Base-by-base conservation (phyloP, 495 filamentous ascomycete species). In the Staphylotrichum longicolle region DNA sequence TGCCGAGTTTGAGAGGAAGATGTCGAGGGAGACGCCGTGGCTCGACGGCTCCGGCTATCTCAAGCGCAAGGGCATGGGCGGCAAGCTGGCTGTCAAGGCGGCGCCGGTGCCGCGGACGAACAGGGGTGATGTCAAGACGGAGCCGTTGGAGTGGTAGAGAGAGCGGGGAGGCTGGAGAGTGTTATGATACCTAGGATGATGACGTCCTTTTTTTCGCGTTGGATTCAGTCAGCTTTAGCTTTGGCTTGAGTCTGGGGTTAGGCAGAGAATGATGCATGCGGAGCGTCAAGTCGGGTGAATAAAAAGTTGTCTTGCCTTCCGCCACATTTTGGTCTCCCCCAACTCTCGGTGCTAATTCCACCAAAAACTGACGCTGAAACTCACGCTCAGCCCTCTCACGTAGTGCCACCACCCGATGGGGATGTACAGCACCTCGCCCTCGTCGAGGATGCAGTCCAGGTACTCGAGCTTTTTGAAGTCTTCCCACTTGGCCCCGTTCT, bases 331-430 rank as follows among this genome's bases (percentile, higher is more conserved):
- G 7, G 20, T 27, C 20, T 27, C 20, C 20, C 20, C 20, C 20
- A 6, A 11, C 40, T 42, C 37, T 41, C 15, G 8, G 15, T 7
- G 12, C 77, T 71, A 91, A 68, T 90, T 88, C 91, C 93, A 99
- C 94, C 94, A 99, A 72, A 96, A 98, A 72, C 91, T 98, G 41
- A 98, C 93, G 69, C 95, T 98, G 64, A 95, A 89, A 63, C 94
- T 96, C 40, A 88, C 88, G 57, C 82, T 89, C 71, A 97, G 68
- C 41, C 90, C 90, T 63, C 88, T 80, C 5, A 99, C 91, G 81
- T 96, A 98, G 79, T 99, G 94, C 94, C 94, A 99, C 94, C 94
- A 99, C 20, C 93, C 94, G 4, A 90, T 80, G 5, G 94, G 94
- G 56, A 99, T 92, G 76, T 96, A 96, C 61, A 99, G 71, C 65